phyloP scores from a whole-genome alignment of 768 basidiomycete species.

The Hericium erinaceus region DNA sequence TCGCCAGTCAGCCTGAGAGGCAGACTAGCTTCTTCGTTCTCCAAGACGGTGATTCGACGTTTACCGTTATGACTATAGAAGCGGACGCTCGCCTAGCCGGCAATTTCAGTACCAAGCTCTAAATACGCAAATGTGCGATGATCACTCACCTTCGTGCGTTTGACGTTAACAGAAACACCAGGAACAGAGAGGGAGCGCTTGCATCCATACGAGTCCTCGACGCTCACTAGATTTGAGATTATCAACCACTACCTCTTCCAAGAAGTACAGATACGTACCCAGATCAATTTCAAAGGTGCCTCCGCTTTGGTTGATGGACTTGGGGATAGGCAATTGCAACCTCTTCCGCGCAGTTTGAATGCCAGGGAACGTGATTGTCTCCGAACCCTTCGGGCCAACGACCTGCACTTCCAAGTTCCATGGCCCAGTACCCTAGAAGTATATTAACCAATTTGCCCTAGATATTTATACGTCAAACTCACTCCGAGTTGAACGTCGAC shows the following conservation, averaged over 20 bases:
- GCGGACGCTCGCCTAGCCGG: constrained; percentile 69
- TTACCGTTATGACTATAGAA: constrained; percentile 66
- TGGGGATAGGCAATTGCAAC: constrained; percentile 60
- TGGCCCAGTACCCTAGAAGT: constrained; percentile 76
- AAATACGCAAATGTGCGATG: neutral
- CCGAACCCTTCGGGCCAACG: constrained; percentile 61
- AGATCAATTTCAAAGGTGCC: constrained; percentile 76
- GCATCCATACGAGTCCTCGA: constrained; percentile 87
- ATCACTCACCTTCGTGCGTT: constrained; percentile 57
- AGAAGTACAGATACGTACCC: constrained; percentile 30
- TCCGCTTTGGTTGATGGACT: constrained; percentile 52
- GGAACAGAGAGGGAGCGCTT: constrained; percentile 64
- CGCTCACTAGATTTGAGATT: constrained; percentile 42
- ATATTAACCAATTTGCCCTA: neutral
- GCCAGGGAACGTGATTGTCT: constrained; percentile 43
- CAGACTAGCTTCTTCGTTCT: constrained; percentile 61
- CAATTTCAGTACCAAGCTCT: neutral
- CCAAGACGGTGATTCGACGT: constrained; percentile 55
- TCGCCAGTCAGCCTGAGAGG: constrained; percentile 88
- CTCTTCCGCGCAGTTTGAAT: constrained; percentile 48
- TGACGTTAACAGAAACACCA: constrained; percentile 80
- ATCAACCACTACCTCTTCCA: neutral
- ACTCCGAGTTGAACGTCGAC: constrained; percentile 79
- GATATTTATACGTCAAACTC: constrained; percentile 14
- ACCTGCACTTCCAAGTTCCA: constrained; percentile 83